phyloP scores from a whole-genome alignment of 129 eudicot genomes.

The Cynara cardunculus region DNA sequence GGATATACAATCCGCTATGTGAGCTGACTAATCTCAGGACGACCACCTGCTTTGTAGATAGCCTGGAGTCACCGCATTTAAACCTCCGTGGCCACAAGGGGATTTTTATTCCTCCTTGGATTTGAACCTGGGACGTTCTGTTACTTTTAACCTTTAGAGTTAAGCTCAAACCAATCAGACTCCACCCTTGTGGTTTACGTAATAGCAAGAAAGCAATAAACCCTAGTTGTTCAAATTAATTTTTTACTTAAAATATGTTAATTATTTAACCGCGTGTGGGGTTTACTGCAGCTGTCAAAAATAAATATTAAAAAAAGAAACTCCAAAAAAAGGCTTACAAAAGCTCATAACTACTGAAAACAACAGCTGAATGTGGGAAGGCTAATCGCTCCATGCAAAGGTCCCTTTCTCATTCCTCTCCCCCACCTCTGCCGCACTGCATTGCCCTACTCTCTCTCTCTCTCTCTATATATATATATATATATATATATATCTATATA shows the following conservation, averaged over 20 bases:
- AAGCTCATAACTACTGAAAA: slow-evolving; percentile 48
- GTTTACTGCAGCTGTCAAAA: neutral
- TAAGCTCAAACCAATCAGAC: too few species aligned
- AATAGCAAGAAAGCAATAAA: neutral
- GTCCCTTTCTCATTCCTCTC: slow-evolving; percentile 71
- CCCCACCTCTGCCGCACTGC: slow-evolving; percentile 95
- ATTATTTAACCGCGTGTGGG: neutral
- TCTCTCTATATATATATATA: neutral
- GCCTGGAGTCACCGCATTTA: too few species aligned
- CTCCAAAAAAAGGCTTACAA: slow-evolving; percentile 3
- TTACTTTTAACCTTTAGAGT: too few species aligned
- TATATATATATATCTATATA: slow-evolving; percentile 2
- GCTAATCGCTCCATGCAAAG: slow-evolving; percentile 70
- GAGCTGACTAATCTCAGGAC: too few species aligned
- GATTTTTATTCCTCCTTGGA: too few species aligned
- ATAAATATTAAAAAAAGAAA: neutral
- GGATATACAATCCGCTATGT: too few species aligned
- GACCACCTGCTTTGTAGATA: too few species aligned
- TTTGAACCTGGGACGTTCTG: too few species aligned
- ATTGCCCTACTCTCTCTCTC: slow-evolving; percentile 19
- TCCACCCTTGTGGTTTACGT: too few species aligned
- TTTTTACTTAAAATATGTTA: neutral
- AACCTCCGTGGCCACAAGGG: too few species aligned
- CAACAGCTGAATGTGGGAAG: slow-evolving; percentile 75
- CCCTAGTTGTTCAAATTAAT: neutral